These are phyloP conservation scores for Quercus lobata DNA, from an alignment of 331 rosid species.

Conservation along the genomic window DNA sequence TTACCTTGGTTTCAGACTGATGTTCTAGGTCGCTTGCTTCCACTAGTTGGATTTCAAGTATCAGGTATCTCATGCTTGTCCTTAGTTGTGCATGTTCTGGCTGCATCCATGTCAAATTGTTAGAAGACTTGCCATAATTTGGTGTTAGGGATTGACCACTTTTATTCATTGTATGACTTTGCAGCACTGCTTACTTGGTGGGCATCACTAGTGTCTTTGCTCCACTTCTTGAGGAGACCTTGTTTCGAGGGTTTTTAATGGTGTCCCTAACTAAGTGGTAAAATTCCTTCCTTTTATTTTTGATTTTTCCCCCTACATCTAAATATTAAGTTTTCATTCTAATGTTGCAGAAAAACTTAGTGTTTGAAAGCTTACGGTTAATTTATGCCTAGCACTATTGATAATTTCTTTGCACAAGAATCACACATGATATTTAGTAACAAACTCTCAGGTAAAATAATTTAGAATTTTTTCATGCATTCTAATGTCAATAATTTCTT, in stretches of 20 bases:
- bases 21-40: slow-evolving; percentile 84
- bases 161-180: slow-evolving; percentile 18
- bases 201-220: slow-evolving; percentile 88
- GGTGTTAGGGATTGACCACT: slow-evolving; percentile 4
- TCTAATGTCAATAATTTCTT: background rate
- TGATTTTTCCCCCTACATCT: no score
- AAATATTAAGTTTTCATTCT: background rate
- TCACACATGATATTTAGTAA: background rate
- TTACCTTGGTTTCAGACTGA: slow-evolving; percentile 74
- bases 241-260: slow-evolving; percentile 88
- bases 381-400: background rate
- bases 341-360: background rate
- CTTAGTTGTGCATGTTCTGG: background rate
- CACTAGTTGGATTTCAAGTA: slow-evolving; percentile 60
- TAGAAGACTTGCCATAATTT: background rate
- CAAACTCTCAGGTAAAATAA: background rate
- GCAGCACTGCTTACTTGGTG: slow-evolving; percentile 86
- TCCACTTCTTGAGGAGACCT: slow-evolving; percentile 90
- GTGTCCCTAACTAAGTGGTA: slow-evolving; percentile 91
- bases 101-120: background rate
- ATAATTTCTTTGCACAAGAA: background rate
- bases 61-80: slow-evolving; percentile 29
- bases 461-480: background rate
- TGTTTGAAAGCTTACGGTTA: background rate
- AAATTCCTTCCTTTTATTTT: background rate